Percentiles rank a stretch among this genome's conserved stretches.
These are phyloP conservation scores for Aspergillus coremiiformis DNA, from an alignment of 495 filamentous ascomycete genomes.

Conservation along the genomic window DNA sequence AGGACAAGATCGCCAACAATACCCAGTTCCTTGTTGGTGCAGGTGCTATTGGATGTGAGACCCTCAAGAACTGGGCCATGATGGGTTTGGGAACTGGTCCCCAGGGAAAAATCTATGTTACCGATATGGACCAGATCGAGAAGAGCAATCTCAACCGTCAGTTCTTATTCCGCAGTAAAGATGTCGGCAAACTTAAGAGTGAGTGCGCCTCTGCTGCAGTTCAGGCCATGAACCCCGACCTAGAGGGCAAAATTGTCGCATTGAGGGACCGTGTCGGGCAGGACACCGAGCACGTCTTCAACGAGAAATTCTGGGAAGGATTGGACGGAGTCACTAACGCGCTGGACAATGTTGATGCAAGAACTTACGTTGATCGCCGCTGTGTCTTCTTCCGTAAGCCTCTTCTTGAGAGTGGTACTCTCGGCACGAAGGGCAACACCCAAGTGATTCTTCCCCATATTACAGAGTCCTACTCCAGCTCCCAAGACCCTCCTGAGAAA, in stretches of 20 bases:
- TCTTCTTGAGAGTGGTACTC: constrained; percentile 89
- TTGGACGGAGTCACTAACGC: constrained; percentile 94
- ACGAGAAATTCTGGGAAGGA: constrained; percentile 88
- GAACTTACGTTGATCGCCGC: constrained; percentile 93
- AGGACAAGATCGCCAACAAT: constrained; percentile 83
- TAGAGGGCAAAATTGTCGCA: constrained; percentile 74
- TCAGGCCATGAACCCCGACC: constrained; percentile 88
- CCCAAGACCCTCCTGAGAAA: constrained; percentile 96
- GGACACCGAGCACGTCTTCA: constrained; percentile 92
- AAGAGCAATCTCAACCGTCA: constrained; percentile 98
- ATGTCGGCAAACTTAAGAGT: constrained; percentile 96
- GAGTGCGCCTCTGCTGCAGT: constrained; percentile 87
- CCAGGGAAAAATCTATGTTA: constrained; percentile 80
- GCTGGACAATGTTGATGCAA: constrained; percentile 93
- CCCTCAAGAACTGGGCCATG: constrained; percentile 99
- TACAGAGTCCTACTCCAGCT: constrained; percentile 97
- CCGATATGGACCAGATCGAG: constrained; percentile 98
- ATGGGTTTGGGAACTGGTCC: constrained; percentile 88
- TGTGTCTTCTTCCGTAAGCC: constrained; percentile 99
- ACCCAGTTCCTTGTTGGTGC: constrained; percentile 93
- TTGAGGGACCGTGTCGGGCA: constrained; percentile 83
- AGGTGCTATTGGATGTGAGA: constrained; percentile 97
- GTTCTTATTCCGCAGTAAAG: constrained; percentile 88
- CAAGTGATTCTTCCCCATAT: constrained; percentile 86
- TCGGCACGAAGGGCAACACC: constrained; percentile 97